Base-by-base conservation (phyloP, 176 grass and related monocot genomes). In the Calamus simplicifolius region DNA sequence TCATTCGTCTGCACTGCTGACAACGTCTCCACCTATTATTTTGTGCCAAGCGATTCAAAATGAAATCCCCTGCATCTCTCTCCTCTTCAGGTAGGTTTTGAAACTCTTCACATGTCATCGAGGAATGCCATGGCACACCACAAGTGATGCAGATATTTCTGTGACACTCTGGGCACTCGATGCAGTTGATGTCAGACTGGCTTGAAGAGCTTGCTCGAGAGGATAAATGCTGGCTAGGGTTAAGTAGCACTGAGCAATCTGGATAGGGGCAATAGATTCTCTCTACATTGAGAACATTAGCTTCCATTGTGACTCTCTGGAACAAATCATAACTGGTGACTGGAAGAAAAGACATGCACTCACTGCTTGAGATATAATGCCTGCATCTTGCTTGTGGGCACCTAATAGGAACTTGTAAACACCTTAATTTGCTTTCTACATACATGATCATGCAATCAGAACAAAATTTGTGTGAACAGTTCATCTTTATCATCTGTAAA, bases 101-200 rank as follows among this genome's bases (percentile, higher is more conserved):
- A 52, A 90, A 96, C 64, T 96, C 91, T n/a, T 93, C 84, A 54
- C 93, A 97, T 54, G 69, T 60, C 80, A 97, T 81, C 81, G 85
- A 79, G 52, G 82, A 64, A 70, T 97, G 93, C 86, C 87, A 92
- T 25, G 86, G 93, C 50, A 88, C 87, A 54, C 80, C 75, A 63
- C 93, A 97, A 21, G 61, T 83, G 73, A 97, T 77, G 64, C 93
- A 97, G 29, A 87, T 87, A 78, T 97, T 87, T 62, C 87, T 80
- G 27, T 79, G 76, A 67, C 93, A 97, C 66, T 92, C 87, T 29
- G 87, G 75, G 54, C 93, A 97, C 38, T 88, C 81, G 8, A 88
- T 49, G 29, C 84, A 77, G 61, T 72, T 82, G 35, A 84, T 54
- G 8, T 97, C 93, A 29, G 81, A 74, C 51, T 81, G 69, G 52